Evolutionary conservation across 169 alveolate genomes (phyloP), one percentile per base, ranked within the genome.

Genomic region (Neospora caninum): DNA sequence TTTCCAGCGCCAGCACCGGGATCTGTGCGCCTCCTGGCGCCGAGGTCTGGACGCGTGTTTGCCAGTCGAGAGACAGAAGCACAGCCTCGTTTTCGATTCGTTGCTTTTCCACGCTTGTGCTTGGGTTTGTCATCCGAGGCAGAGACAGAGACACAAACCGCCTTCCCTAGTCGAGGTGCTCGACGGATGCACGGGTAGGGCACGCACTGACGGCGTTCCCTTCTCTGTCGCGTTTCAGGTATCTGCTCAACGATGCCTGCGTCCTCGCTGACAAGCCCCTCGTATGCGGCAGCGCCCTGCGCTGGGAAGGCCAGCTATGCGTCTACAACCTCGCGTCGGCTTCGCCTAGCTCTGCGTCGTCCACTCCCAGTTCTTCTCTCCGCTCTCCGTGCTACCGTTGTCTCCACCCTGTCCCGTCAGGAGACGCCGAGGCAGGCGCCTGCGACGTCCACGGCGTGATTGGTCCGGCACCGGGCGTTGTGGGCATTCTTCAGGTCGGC

Each of bases 371-470:
- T 29, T 0, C 16, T 43, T 82, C 89, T 39, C 18, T 42, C 38
- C 64, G 38, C 41, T 82, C 89, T 18, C 95, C 95, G 67, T 93
- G 96, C 84, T 94, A 94, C 84, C 58, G 96, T 43, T 94, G 96
- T 38, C 92, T 80, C 54, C 83, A 36, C 93, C 94, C 96, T 16
- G 31, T 4, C 45, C 70, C 95, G 34, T 93, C 95, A 6, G 42
- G 18, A 7, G 42, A 27, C 39, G 25, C 89, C 20, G 92, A 64
- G 38, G 80, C 70, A 0, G 95, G 95, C 29, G 93, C 95, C 4
- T 93, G 95, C 67, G 95, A 93, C 88, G 67, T 49, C 36, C 92
- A 93, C 38, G 95, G 95, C 43, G 95, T 93, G 67, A 53, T 93
- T n/a, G 95, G 95, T 34, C 91, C 95, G 20, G 93, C 87, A 0